These are phyloP conservation scores for Trematosphaeria pertusa DNA, from an alignment of 2,329 filamentous ascomycete species.

Conservation along the genomic window DNA sequence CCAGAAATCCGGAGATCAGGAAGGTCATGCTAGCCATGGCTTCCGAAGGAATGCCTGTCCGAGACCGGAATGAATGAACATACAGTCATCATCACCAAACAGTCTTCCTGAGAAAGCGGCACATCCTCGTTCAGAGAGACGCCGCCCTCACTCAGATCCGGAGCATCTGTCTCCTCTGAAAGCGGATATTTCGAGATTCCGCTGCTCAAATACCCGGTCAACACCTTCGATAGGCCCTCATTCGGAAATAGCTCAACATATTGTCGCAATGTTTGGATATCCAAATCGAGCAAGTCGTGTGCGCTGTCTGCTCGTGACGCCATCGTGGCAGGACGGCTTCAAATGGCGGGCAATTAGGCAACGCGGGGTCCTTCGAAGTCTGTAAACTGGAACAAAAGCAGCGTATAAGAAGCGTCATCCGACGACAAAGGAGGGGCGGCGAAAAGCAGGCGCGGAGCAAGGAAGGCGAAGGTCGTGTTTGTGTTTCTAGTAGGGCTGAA, in stretches of 20 bases:
- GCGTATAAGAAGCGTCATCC: too few relatives aligned
- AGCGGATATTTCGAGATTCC: constrained; percentile 81
- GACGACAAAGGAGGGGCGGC: not conserved
- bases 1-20: too few relatives aligned
- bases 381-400: too few relatives aligned
- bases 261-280: constrained; percentile 76
- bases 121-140: constrained; percentile 54
- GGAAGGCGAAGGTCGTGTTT: constrained; percentile 22
- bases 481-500: constrained; percentile 37
- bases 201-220: constrained; percentile 83
- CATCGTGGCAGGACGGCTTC: constrained; percentile 26
- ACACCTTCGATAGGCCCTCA: constrained; percentile 79
- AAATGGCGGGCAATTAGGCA: too few relatives aligned
- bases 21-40: too few relatives aligned
- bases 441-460: not conserved
- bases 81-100: constrained; percentile 76
- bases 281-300: constrained; percentile 66
- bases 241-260: constrained; percentile 87
- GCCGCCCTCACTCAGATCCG: constrained; percentile 55
- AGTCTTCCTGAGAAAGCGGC: constrained; percentile 76
- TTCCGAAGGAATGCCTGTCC: too few relatives aligned
- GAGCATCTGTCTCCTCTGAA: constrained; percentile 44
- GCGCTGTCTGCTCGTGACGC: constrained; percentile 45
- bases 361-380: too few relatives aligned
- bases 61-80: too few relatives aligned